Evolutionary conservation across 495 filamentous ascomycete genomes (phyloP).

Genomic region (Cudoniella acicularis): DNA sequence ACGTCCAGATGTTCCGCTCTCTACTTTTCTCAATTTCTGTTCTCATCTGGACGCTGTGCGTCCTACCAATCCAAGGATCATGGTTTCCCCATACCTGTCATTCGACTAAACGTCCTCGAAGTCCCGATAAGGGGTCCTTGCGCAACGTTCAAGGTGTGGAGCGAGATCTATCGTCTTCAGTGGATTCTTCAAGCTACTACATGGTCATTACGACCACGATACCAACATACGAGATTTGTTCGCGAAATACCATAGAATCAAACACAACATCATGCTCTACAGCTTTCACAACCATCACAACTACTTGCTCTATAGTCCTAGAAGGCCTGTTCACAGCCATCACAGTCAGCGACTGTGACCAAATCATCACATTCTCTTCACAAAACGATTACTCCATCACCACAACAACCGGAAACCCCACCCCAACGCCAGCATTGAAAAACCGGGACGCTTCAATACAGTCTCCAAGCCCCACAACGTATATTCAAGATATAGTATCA

Average conservation of each 20-base stretch:
- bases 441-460: neutral
- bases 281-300: neutral
- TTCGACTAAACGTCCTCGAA: neutral
- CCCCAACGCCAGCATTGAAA: neutral
- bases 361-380: constrained; percentile 15
- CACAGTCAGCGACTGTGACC: constrained; percentile 11
- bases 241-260: neutral
- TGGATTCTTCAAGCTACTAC: no score
- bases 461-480: neutral
- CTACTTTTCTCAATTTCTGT: neutral
- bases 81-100: neutral
- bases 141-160: constrained; percentile 3
- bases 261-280: constrained; percentile 1
- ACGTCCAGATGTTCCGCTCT: constrained; percentile 4
- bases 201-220: no score
- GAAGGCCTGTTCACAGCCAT: constrained; percentile 4
- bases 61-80: constrained; percentile 2
- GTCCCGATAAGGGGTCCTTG: neutral
- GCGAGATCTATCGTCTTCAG: no score
- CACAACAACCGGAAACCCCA: neutral
- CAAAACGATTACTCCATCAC: constrained; percentile 4
- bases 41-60: constrained; percentile 9
- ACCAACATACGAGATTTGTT: constrained; percentile 1
- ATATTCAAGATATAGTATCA: constrained; percentile 9
- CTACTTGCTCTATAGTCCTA: constrained; percentile 8